These are phyloP conservation scores for Choiromyces venosus DNA, from an alignment of 495 filamentous ascomycete genomes.

Conservation along the genomic window DNA sequence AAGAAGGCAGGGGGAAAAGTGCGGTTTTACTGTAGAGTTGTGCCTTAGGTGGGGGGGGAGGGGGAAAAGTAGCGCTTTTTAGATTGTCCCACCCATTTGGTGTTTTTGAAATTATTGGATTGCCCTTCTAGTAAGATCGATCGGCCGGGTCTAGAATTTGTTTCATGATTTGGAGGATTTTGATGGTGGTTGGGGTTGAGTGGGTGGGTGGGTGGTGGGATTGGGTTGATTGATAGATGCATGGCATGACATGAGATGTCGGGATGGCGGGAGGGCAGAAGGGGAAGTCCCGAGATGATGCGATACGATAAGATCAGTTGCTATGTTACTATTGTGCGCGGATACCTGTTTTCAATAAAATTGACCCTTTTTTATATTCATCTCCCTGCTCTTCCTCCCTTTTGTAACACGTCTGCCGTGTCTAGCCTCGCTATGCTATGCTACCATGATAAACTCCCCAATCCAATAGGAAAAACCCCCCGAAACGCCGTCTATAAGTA, in stretches of 20 bases:
- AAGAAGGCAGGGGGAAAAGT: background rate
- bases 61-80: background rate
- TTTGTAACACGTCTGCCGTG: background rate
- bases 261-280: background rate
- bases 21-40: background rate
- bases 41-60: background rate
- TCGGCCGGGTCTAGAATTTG: background rate
- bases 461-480: background rate
- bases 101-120: no score
- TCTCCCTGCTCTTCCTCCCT: background rate
- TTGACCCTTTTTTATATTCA: background rate
- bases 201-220: no score
- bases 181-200: no score
- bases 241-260: no score
- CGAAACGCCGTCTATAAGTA: conserved; percentile 6
- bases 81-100: no score
- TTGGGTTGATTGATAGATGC: background rate
- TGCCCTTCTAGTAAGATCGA: no score
- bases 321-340: background rate
- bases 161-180: no score
- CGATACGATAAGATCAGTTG: background rate
- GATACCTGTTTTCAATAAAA: no score
- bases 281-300: background rate
- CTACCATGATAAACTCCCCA: background rate
- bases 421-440: background rate